Evolutionary conservation across 805 yeast genomes (phyloP), one percentile per base, ranked within the genome.

Genomic region (Myxozyma geophila): DNA sequence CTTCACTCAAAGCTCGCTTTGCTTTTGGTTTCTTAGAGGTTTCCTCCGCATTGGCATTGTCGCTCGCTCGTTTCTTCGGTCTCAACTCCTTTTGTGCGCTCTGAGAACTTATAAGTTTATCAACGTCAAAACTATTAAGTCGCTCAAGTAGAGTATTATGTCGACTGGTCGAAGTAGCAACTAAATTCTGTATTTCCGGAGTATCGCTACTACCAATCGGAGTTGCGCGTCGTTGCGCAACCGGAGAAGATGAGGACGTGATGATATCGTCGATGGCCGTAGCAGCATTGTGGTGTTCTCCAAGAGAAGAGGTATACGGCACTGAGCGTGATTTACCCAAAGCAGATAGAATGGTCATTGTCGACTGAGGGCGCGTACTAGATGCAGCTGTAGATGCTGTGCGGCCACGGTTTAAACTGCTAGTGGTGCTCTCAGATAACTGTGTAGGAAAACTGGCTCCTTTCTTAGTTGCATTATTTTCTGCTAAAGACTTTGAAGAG

Each of bases 201-300:
- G 46, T 13, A 52, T 52, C 46, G 1, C 44, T 39, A 10, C 35
- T 52, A 19, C 15, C 35, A 17, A 21, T 23, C 19, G 13, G 39
- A 39, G 9, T 49, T 17, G 37, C 17, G 15, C 10, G 35, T 17
- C 33, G 35, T 39, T 36, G 55, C 7, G 46, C 40, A n/a, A 5
- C 53, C 9, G 55, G 46, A 19, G 55, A 52, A 9, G 55, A 52
- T n/a, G 55, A 52, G 40, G 23, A 52, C 5, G 55, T 37, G 46
- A 52, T 46, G 23, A 39, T 37, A 21, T 37, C 46, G 28, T 52
- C 55, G n/a, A 15, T 4, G 13, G n/a, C 12, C 15, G 12, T 17
- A 2, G 35, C 23, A 10, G 9, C 35, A 15, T 12, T 2, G 23
- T 19, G 23, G 2, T 17, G 7, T 13, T 2, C 21, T 9, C 10